Base-by-base conservation (phyloP, 192 early-diverging fungal genomes). In the Linderina pennispora region DNA sequence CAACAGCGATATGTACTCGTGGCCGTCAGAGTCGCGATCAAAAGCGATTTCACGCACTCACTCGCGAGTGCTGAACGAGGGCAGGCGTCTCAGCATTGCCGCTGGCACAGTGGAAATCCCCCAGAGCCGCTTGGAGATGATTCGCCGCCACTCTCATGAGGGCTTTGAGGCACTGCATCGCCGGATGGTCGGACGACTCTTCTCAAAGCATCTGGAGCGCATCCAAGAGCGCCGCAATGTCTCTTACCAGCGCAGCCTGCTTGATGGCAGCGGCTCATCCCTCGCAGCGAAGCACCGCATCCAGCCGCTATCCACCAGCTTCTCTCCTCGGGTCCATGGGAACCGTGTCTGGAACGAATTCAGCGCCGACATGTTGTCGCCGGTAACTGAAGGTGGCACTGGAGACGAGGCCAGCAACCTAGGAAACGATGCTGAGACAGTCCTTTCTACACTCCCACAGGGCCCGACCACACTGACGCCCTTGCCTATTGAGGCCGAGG, bases 51-150 rank as follows among this genome's bases (percentile, higher is more conserved):
- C 59, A 1, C 53, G 40, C 15, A 40, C 51, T 22, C 43, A 31
- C 38, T 49, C 49, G 18, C 52, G 57, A 17, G 28, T 50, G 8
- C 39, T 54, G 25, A 60, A 53, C 4, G 65, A 57, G 36, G 65
- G 53, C 14, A 60, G 71, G 13, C 54, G 71, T 2, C 59, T 74
- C 17, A 74, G 71, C 26, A 49, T 74, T 43, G 71, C 71, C 13
- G 65, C 71, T 1, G 71, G 71, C 17, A 67, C 71, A 1, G 57
- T 74, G 3, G 71, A 74, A n/a, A 63, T 74, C n/a, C 71, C 71
- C 14, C 55, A 55, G 1, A 46, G 55, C 15, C 55, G 58, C 16
- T 20, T 65, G 19, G 71, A 74, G 41, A 63, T 55, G 35, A 74
- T 65, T 23, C 71, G 63, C 23, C 36, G 71, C 15, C 71, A 74